A percentile compares a stretch with the other conserved stretches of the same genome.
These are phyloP conservation scores for Neonothopanus nambi DNA, from an alignment of 1,284 basidiomycete species.

Conservation along the genomic window DNA sequence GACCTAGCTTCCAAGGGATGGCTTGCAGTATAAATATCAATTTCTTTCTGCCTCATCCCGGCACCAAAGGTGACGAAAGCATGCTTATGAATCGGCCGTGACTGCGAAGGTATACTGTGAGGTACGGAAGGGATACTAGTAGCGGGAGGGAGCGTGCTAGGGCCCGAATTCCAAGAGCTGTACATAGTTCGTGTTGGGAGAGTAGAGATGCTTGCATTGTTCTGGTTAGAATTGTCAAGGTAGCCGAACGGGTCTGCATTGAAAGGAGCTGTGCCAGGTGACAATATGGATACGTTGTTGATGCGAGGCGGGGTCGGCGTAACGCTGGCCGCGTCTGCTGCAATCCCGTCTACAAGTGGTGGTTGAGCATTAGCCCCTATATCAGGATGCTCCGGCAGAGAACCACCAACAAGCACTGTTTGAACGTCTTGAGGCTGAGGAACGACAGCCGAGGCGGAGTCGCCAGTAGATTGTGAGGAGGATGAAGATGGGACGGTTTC, in stretches of 20 bases:
- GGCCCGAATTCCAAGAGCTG: conserved; percentile 33
- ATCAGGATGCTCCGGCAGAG: too few species aligned
- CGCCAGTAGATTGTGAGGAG: neutral
- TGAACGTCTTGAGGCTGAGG: neutral
- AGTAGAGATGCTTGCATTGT: conserved; percentile 31
- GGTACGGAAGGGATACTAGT: conserved; percentile 34
- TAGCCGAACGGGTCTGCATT: conserved; percentile 54
- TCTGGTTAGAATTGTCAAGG: conserved; percentile 37
- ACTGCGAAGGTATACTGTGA: conserved; percentile 40
- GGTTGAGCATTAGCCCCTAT: neutral
- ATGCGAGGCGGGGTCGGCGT: too few species aligned
- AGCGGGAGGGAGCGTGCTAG: conserved; percentile 28
- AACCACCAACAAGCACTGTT: too few species aligned
- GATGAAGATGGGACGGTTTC: neutral
- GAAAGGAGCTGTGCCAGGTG: too few species aligned
- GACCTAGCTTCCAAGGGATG: conserved; percentile 66
- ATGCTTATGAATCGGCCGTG: conserved; percentile 61
- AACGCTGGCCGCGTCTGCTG: too few species aligned
- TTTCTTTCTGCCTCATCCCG: conserved; percentile 78
- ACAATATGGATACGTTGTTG: too few species aligned
- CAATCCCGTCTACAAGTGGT: neutral
- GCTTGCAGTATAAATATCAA: conserved; percentile 74
- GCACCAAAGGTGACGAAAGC: conserved; percentile 83
- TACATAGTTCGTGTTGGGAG: conserved; percentile 26
- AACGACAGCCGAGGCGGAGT: neutral